A percentile compares a stretch with the other conserved stretches of the same genome.
phyloP scores from a whole-genome alignment of 2,329 filamentous ascomycete genomes.

The Trichoderma semiorbis region DNA sequence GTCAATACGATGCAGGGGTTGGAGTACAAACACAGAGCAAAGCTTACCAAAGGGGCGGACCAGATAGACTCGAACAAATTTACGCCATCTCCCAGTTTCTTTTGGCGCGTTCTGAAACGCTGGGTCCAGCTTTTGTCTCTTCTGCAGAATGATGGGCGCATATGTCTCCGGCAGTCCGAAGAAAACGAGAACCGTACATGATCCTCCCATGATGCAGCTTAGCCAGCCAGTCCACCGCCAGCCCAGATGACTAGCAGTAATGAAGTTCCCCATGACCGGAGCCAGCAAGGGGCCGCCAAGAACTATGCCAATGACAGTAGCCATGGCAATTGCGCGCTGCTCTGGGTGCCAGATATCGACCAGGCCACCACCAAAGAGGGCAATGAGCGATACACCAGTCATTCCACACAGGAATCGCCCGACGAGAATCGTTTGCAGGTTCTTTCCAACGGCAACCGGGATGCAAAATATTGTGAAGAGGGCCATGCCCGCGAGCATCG shows the following conservation, averaged over 20 bases:
- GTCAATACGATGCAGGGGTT: background rate
- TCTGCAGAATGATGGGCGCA: background rate
- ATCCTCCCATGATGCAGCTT: constrained; percentile 12
- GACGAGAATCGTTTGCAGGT: constrained; percentile 7
- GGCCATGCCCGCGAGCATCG: constrained; percentile 11
- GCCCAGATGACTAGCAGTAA: constrained; percentile 9
- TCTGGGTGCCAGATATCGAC: constrained; percentile 14
- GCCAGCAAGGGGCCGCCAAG: constrained; percentile 7
- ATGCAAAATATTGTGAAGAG: constrained; percentile 13
- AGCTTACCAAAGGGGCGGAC: constrained; percentile 12
- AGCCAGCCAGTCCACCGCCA: constrained; percentile 14
- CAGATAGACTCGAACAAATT: background rate
- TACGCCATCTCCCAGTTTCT: background rate
- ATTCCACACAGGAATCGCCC: constrained; percentile 12
- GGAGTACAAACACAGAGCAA: background rate
- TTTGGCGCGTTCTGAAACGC: background rate
- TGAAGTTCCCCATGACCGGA: constrained; percentile 13
- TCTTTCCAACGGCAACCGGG: constrained; percentile 12
- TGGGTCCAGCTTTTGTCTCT: background rate
- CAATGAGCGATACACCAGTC: constrained; percentile 2
- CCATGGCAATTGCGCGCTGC: constrained; percentile 15
- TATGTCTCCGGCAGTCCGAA: constrained; percentile 12
- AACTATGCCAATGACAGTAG: constrained; percentile 10
- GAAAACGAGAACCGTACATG: background rate
- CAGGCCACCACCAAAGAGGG: constrained; percentile 11